Evolutionary conservation across 371 early-diverging fungal genomes (phyloP).

Genomic region (Actinomucor elegans): DNA sequence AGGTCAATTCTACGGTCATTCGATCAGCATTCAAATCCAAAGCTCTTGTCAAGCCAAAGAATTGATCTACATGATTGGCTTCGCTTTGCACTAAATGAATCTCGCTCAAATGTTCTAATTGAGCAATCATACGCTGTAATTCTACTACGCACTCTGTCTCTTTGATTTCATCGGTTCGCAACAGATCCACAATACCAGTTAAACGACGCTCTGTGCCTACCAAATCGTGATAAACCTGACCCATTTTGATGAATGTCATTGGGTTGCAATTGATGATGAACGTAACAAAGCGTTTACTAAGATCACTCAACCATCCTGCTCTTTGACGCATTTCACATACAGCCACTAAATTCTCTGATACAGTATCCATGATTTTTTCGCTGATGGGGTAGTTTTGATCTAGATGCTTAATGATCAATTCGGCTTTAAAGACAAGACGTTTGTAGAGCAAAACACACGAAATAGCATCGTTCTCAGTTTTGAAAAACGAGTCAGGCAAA

Average conservation of each 20-base stretch:
- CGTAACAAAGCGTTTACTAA: slow-evolving; percentile 66
- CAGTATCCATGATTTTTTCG: slow-evolving; percentile 57
- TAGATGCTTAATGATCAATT: slow-evolving; percentile 73
- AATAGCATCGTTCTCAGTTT: slow-evolving; percentile 79
- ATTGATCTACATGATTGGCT: slow-evolving; percentile 47
- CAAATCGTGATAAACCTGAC: slow-evolving; percentile 70
- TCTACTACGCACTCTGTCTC: slow-evolving; percentile 62
- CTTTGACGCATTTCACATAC: slow-evolving; percentile 69
- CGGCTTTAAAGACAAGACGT: slow-evolving; percentile 80
- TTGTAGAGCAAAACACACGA: slow-evolving; percentile 72
- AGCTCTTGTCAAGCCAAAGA: slow-evolving; percentile 53
- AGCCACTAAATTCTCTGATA: slow-evolving; percentile 51
- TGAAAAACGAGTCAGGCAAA: slow-evolving; percentile 82
- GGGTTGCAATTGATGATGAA: slow-evolving; percentile 68
- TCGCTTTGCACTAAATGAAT: slow-evolving; percentile 49
- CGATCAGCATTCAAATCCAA: slow-evolving; percentile 69
- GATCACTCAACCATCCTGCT: slow-evolving; percentile 69
- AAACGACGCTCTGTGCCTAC: slow-evolving; percentile 66
- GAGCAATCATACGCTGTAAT: slow-evolving; percentile 62
- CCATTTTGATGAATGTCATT: slow-evolving; percentile 68
- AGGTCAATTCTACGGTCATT: slow-evolving; percentile 61
- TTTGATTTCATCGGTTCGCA: slow-evolving; percentile 73
- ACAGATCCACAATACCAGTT: slow-evolving; percentile 57
- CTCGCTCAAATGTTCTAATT: slow-evolving; percentile 69
- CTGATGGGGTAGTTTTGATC: slow-evolving; percentile 67